These are phyloP conservation scores for Sporopachydermia cereana DNA, from an alignment of 1,139 yeast genomes.

Conservation along the genomic window DNA sequence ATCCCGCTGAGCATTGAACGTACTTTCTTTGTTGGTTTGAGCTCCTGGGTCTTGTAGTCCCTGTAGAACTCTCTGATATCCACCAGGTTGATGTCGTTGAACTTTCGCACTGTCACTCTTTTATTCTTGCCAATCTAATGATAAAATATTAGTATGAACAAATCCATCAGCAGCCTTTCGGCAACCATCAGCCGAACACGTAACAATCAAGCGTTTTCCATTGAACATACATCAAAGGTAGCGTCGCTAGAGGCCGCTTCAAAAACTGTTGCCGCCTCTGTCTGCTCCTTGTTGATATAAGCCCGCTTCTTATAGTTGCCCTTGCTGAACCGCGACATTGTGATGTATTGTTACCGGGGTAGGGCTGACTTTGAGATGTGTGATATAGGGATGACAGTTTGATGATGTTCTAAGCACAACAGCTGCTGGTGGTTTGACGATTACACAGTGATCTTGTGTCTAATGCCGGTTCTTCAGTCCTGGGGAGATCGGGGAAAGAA, in stretches of 20 bases:
- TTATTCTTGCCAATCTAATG: constrained; percentile 51
- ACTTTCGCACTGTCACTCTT: constrained; percentile 59
- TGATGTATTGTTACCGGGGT: neutral
- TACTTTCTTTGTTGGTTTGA: constrained; percentile 65
- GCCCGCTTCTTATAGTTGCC: constrained; percentile 6
- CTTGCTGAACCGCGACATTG: constrained; percentile 2
- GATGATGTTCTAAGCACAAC: no score
- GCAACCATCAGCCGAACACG: neutral
- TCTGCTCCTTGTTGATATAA: constrained; percentile 3
- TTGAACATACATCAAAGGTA: constrained; percentile 5
- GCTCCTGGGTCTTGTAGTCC: constrained; percentile 45
- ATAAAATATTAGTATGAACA: no score
- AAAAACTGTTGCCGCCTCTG: neutral
- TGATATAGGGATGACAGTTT: no score
- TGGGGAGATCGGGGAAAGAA: no score
- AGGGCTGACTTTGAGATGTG: neutral
- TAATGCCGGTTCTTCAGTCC: no score
- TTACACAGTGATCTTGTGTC: no score
- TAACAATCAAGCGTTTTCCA: neutral
- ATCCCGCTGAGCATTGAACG: constrained; percentile 12
- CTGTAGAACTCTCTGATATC: constrained; percentile 76
- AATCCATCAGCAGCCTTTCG: no score
- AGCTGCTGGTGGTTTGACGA: no score
- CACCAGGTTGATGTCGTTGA: constrained; percentile 50
- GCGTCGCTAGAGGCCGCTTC: neutral